These are phyloP conservation scores for Calocybe gangraenosa DNA, from an alignment of 768 basidiomycete species.

Conservation along the genomic window DNA sequence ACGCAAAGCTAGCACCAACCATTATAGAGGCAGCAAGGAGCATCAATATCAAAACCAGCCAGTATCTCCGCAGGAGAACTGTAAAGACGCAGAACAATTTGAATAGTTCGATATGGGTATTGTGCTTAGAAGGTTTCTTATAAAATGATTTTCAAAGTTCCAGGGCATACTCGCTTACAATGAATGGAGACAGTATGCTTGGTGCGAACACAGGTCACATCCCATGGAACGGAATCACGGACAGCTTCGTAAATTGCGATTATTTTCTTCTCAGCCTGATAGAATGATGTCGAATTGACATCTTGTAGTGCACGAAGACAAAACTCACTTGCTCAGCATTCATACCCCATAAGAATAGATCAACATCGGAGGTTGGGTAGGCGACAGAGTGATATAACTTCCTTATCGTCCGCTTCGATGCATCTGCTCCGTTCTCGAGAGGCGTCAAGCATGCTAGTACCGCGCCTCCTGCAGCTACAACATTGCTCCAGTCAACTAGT, in stretches of 20 bases:
- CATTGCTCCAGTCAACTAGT: constrained; percentile 57
- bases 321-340: constrained; percentile 44
- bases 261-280: constrained; percentile 56
- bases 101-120: constrained; percentile 64
- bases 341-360: constrained; percentile 60
- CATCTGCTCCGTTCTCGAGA: constrained; percentile 42
- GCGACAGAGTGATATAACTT: constrained; percentile 52
- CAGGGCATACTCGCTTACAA: constrained; percentile 29
- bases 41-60: constrained; percentile 66
- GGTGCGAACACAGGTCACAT: constrained; percentile 61
- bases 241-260: constrained; percentile 58
- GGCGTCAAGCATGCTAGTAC: constrained; percentile 56
- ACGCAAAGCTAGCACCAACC: constrained; percentile 25
- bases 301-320: neutral
- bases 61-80: constrained; percentile 61
- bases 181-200: constrained; percentile 66
- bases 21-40: constrained; percentile 55
- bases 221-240: constrained; percentile 63
- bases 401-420: constrained; percentile 51
- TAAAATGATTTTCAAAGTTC: neutral
- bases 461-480: constrained; percentile 57
- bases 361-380: constrained; percentile 60
- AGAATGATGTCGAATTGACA: constrained; percentile 1
- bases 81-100: constrained; percentile 64
- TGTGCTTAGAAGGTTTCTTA: constrained; percentile 34